Base-by-base conservation (phyloP, 2,329 filamentous ascomycete genomes). In the Cercospora canescens region DNA sequence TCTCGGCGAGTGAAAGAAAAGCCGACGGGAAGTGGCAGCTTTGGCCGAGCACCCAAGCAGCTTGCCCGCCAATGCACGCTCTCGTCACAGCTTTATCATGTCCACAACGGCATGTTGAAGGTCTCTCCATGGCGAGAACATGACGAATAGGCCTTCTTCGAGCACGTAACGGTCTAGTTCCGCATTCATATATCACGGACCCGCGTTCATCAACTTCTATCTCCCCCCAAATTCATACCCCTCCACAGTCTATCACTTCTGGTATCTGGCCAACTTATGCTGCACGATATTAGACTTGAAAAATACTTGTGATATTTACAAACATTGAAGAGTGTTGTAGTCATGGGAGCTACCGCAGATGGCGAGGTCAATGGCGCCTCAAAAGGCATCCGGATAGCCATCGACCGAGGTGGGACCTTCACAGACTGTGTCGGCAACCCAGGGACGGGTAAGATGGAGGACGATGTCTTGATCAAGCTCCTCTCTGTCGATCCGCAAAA, bases 351-450 rank as follows among this genome's bases (percentile, higher is more conserved):
- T n/a, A 54, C 58, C 2, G 56, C 64, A 5, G 67, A 70, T 48
- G 62, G 60, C 28, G 45, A 60, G 56, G 34, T 41, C 56, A 57
- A 63, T 37, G 48, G 60, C 16, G n/a, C 60, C 56, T 50, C 67
- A 39, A 70, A 87, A 68, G 89, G 89, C 64, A 88, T 92, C 73
- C 88, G 89, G 75, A 92, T 93, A 72, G 90, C 91, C 71, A 93
- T 93, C 68, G 83, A 85, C 80, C 89, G 93, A 67, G 93, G 93
- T 71, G 93, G 93, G 65, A 96, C 93, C 30, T 97, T 97, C 77
- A 97, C 93, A 41, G 93, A 97, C 80, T 96, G 93, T 76, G 91
- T 96, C 21, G 93, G 92, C 70, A 94, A 94, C 73, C 87, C 91
- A 5, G 88, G 86, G 73, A 89, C 84, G 70, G 91, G 85, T 18